Evolutionary conservation across 2,329 filamentous ascomycete genomes (phyloP).

Genomic region (Myriangium duriaei): DNA sequence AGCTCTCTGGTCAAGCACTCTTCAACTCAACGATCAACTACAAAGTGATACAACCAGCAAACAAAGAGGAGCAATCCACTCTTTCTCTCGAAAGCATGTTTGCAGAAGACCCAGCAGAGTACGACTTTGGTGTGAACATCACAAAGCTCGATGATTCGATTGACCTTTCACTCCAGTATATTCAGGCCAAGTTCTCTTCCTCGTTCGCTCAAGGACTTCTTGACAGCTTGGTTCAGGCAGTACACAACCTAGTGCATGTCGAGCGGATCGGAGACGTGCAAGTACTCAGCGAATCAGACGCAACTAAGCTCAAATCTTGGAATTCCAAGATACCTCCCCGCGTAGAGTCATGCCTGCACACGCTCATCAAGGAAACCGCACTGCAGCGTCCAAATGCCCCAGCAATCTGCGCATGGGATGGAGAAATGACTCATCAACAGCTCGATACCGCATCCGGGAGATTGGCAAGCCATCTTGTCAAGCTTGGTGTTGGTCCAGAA

Average conservation of each 20-base stretch:
- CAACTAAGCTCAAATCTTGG: not conserved
- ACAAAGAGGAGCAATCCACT: not conserved
- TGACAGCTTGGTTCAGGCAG: not conserved
- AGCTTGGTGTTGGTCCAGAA: constrained; percentile 11
- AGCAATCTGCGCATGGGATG: constrained; percentile 8
- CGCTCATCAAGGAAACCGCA: constrained; percentile 2
- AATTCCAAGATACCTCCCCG: constrained; percentile 1
- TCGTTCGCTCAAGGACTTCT: not conserved
- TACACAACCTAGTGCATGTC: not conserved
- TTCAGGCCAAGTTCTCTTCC: not conserved
- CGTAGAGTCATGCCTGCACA: constrained; percentile 7
- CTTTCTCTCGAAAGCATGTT: not conserved
- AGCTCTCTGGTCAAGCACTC: not conserved
- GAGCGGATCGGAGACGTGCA: not conserved
- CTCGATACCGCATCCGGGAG: constrained; percentile 14
- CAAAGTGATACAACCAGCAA: not conserved
- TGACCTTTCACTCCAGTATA: not conserved
- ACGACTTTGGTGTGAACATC: not conserved
- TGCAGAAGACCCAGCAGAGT: not conserved
- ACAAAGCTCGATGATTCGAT: not conserved
- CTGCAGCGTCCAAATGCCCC: constrained; percentile 1
- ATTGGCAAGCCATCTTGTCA: constrained; percentile 12
- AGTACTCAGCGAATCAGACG: not conserved
- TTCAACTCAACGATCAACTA: not conserved
- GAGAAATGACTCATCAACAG: constrained; percentile 15